Conservation (phyloP, 345 rosid species). For the Mangifera indica region DNA sequence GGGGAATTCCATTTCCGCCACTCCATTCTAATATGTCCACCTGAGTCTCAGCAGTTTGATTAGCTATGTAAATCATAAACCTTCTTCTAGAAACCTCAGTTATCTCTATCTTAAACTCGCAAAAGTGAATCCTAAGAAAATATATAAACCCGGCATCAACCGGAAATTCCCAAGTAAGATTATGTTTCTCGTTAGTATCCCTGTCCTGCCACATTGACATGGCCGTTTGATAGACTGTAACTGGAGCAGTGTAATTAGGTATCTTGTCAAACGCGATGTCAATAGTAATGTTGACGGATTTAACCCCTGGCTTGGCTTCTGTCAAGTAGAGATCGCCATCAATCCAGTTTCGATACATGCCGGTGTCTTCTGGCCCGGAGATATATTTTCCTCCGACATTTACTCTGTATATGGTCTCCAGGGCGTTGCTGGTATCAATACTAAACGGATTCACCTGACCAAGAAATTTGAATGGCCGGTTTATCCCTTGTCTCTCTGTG, state of each 20-base stretch:
- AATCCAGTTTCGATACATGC: slow-evolving; percentile 41
- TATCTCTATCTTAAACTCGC: slow-evolving; percentile 30
- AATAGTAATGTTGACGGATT: rapidly evolving
- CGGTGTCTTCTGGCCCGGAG: neutral
- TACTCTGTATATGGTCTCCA: slow-evolving; percentile 33
- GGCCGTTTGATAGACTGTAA: slow-evolving; percentile 26
- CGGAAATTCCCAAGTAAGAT: slow-evolving; percentile 45
- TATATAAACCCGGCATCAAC: slow-evolving; percentile 42
- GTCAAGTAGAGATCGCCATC: neutral
- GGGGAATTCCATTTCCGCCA: slow-evolving; percentile 27
- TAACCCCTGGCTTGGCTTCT: neutral
- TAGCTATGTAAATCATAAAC: slow-evolving; percentile 21
- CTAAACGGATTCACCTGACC: neutral
- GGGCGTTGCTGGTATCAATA: neutral
- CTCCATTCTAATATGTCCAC: slow-evolving; percentile 21
- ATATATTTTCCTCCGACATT: slow-evolving; percentile 17
- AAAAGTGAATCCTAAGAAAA: slow-evolving; percentile 50
- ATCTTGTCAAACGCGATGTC: slow-evolving; percentile 4
- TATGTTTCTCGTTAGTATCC: slow-evolving; percentile 8
- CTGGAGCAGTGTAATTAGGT: slow-evolving; percentile 37
- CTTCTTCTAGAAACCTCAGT: slow-evolving; percentile 6
- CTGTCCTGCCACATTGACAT: slow-evolving; percentile 29
- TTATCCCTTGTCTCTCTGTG: neutral
- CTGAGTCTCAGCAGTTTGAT: neutral
- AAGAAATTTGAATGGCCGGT: neutral